Conservation (phyloP, 2,329 filamentous ascomycete species). For the Atkinsonella hypoxylon region DNA sequence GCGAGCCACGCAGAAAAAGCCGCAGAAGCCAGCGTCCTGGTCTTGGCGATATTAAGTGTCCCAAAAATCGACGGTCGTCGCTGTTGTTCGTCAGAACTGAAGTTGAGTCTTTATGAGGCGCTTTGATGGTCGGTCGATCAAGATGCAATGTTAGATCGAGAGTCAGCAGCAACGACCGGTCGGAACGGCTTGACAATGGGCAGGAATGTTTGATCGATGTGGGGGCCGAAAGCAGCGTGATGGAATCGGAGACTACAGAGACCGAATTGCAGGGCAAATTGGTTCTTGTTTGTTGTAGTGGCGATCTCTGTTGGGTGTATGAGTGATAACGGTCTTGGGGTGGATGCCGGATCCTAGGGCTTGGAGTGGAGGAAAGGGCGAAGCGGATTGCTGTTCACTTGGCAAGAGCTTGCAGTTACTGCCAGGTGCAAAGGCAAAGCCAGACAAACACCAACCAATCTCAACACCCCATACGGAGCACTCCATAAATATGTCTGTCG, state of each 20-base stretch:
- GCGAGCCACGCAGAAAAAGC: background rate
- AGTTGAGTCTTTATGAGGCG: background rate
- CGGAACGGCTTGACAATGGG: too few species aligned
- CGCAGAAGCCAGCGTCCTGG: background rate
- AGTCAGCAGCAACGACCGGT: too few species aligned
- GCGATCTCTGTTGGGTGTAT: background rate
- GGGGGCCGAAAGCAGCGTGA: background rate
- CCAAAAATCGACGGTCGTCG: background rate
- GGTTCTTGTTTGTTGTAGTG: background rate
- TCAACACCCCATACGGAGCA: background rate
- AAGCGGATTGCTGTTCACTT: background rate
- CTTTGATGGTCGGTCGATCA: background rate
- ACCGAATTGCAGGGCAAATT: background rate
- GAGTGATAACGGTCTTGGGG: background rate
- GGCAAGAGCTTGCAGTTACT: too few species aligned
- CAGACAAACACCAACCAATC: background rate
- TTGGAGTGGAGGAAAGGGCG: background rate
- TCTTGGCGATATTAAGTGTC: background rate
- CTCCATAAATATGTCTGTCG: too few species aligned
- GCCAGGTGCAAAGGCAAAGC: background rate
- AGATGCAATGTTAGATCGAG: background rate
- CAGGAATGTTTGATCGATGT: background rate
- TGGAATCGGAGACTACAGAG: background rate
- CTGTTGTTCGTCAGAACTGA: background rate
- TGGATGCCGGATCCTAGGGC: background rate